These are phyloP conservation scores for Bertia moriformis DNA, from an alignment of 2,329 filamentous ascomycete genomes.

Conservation along the genomic window DNA sequence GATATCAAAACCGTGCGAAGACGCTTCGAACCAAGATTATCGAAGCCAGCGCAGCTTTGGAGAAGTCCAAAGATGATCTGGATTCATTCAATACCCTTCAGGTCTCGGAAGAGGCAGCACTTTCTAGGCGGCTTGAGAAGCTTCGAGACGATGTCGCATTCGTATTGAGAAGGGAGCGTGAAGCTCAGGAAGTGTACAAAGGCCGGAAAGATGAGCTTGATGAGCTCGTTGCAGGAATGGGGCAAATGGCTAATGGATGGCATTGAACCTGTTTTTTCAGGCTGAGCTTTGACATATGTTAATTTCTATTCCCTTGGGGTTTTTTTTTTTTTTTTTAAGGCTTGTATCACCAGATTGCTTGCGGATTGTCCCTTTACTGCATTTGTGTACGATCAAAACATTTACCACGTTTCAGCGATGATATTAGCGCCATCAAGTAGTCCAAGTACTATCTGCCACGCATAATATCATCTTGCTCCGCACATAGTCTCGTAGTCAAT, in stretches of 20 bases:
- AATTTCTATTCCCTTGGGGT: no score
- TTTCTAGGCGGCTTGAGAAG: constrained; percentile 56
- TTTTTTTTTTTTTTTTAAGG: no score
- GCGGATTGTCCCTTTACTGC: no score
- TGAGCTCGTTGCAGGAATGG: constrained; percentile 27
- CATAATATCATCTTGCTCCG: no score
- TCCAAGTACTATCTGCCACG: no score
- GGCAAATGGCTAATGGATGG: constrained; percentile 16
- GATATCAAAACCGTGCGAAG: constrained; percentile 77
- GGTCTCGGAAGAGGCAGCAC: constrained; percentile 65
- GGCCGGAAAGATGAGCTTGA: constrained; percentile 65
- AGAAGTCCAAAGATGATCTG: constrained; percentile 58
- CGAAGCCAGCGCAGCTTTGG: constrained; percentile 60
- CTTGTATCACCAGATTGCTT: no score
- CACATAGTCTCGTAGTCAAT: no score
- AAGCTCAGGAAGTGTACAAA: constrained; percentile 79
- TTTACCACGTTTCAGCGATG: no score
- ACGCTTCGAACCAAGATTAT: constrained; percentile 65
- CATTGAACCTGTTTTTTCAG: no score
- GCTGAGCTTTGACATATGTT: no score
- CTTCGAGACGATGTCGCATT: constrained; percentile 73
- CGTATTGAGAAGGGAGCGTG: constrained; percentile 67
- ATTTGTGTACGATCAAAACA: no score
- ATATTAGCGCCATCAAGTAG: no score
- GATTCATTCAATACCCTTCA: constrained; percentile 63